Percentiles rank a stretch among this genome's conserved stretches.
Conservation (phyloP, 2,329 filamentous ascomycete genomes). For the Rhynchosporium graminicola region DNA sequence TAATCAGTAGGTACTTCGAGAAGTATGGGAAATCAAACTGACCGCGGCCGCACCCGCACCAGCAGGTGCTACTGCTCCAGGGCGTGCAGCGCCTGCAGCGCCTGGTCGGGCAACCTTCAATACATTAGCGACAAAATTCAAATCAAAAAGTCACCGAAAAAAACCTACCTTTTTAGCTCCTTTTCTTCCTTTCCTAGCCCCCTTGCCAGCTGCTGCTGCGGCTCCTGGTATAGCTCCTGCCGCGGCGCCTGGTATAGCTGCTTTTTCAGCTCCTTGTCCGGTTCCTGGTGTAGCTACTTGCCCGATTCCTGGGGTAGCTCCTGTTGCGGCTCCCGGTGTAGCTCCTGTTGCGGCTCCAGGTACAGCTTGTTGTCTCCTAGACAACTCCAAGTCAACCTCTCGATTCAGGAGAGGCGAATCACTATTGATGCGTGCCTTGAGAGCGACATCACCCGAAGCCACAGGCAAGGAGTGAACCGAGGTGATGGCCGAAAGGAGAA, state of each 20-base stretch:
- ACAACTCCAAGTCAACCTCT: not conserved
- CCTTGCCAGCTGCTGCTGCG: too few species aligned
- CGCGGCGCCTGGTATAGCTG: not conserved
- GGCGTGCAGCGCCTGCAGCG: too few species aligned
- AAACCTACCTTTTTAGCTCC: too few species aligned
- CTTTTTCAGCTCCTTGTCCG: not conserved
- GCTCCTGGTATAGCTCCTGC: not conserved
- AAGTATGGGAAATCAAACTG: too few species aligned
- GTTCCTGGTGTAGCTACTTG: not conserved
- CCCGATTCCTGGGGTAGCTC: not conserved
- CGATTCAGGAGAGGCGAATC: not conserved
- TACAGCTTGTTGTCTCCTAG: not conserved
- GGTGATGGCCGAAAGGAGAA: conserved; percentile 14
- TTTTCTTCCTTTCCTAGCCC: not conserved
- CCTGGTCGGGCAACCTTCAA: too few species aligned
- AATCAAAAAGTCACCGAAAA: too few species aligned
- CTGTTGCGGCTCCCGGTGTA: not conserved
- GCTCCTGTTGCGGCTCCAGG: not conserved
- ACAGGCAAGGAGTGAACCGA: conserved; percentile 15
- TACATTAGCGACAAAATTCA: too few species aligned
- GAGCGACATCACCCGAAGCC: conserved; percentile 3
- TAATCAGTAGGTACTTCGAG: too few species aligned
- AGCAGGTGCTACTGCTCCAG: too few species aligned
- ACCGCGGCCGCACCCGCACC: too few species aligned
- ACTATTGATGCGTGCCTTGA: not conserved